Base-by-base conservation (phyloP, 2,329 filamentous ascomycete genomes). In the Incumbomyces delicatus region DNA sequence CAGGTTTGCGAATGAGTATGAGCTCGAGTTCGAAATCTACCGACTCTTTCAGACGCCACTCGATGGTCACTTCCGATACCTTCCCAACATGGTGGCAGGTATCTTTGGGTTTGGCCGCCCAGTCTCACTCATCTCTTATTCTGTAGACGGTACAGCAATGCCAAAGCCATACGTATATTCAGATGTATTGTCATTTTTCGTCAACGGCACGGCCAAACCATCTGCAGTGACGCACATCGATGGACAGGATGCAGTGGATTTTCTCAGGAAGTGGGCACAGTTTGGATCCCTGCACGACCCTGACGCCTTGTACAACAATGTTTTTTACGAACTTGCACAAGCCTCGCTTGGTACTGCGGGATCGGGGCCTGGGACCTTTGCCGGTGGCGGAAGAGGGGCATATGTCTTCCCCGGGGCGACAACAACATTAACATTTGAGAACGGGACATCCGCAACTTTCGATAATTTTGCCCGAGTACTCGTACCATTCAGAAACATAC, bases 21-120 rank as follows among this genome's bases (percentile, higher is more conserved):
- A 73, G 6, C 77, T 78, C 52, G 72, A 78, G 54, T 51, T 64
- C 6, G 74, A 75, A 22, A 65, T 85, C 2, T 73, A 75, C 47
- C 61, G 68, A 31, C 61, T 77, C 6, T 66, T 80, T 31, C 68
- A 69, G 18, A 67, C 66, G 1, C 74, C 76, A 2, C 78, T 84
- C 53, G 81, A 86, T 57, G 78, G 80, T 1, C 82, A 86, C 57
- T 54, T 68, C 12, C 35, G 8, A 12, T 58, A 60, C 18, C 39
- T 53, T 5, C 52, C 61, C 13, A 63, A 59, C 40, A 63, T 63
- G 1, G 44, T 56, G 16, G 46, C 31, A 17, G 35, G 41, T 22
- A n/a, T 44, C 27, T 43, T 41, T 38, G 48, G 22, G 2, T 43
- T 37, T 32, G 41, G 35, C 2, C 38, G 55, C 37, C 49, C 44